Base-by-base conservation (phyloP, 352 stramenopile genomes). In the Aphanomyces stellatus region DNA sequence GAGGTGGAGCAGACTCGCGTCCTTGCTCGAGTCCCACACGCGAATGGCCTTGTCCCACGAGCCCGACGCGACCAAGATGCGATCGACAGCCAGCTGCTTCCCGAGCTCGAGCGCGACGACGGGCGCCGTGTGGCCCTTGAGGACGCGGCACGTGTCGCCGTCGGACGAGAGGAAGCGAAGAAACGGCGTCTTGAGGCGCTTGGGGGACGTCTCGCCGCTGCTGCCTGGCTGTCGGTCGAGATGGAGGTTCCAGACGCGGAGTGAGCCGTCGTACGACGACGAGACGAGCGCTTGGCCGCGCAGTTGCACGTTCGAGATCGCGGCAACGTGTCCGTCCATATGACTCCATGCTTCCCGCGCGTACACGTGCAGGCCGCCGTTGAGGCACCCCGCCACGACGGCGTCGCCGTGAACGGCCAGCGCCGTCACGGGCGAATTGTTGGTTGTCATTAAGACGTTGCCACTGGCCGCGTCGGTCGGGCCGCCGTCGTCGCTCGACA, bases 41-140 rank as follows among this genome's bases (percentile, higher is more conserved):
- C 85, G 81, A 51, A 89, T 85, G 0, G 81, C 87, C 46, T 76
- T 76, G 46, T 91, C 82, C 31, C 82, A 72, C 0, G 85, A 90
- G 8, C 85, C 82, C 10, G 85, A 91, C 6, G 73, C 81, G 6
- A 91, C 73, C 27, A 90, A 70, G 53, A 75, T 73, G 19, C 81
- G 82, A 40, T 78, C 75, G 1, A 74, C 78, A 3, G 77, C 76
- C 19, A 93, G 74, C 62, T 90, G 80, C n/a, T 78, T 78, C 4
- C 81, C 82, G 30, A 93, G 77, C 33, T 93, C 85, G 62, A 91
- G 70, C 40, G 80, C 90, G 0, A 76, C 85, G 40, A 93, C 72
- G 13, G 81, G 70, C 37, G 56, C 77, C 7, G 79, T 76, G 64
- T 93, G 85, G 4, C 85, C 85, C 35, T 76, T 76, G 70, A 90